Base-by-base conservation (phyloP, 805 yeast species). In the Lachancea quebecensis region DNA sequence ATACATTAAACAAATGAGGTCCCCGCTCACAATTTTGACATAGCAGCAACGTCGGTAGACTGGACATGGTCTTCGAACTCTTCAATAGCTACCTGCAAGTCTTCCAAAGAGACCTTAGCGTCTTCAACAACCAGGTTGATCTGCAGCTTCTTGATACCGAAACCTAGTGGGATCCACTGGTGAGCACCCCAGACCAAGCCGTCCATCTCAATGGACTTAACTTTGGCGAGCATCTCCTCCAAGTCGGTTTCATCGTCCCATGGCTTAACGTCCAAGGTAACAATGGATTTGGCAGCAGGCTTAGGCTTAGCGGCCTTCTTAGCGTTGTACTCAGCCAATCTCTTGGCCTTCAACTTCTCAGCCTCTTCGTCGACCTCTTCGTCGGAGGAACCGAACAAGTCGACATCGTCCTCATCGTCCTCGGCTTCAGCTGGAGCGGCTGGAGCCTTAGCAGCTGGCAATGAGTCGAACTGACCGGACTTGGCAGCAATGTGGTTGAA, bases 221-320 rank as follows among this genome's bases (percentile, higher is more conserved):
- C 96, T 73, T 81, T 79, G 53, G 84, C 90, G 60, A 87, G 72
- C 75, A 93, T 68, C 72, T 82, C 83, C 53, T 93, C 95, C 69
- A 93, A 78, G 69, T 91, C 83, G 61, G 99, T 93, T 80, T 93
- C 98, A 67, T 93, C 99, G 74, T 93, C 99, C 99, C 99, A 93
- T 76, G 97, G 98, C 83, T 93, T 93, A 63, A 93, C 95, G 64
- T 93, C 99, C 64, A 93, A 68, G 66, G 99, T 91, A 66, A 93
- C 96, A 59, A 89, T 75, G 52, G 97, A 87, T 80, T 93, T 93
- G 68, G 99, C 97, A 73, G 96, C 96, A 65, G 98, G 89, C 81
- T 89, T 89, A 65, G 98, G 88, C 77, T 85, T 85, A 60, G 91
- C 82, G 59, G 96, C 96, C 84, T 93, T 93, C 82, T 85, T 89